Base-by-base conservation (phyloP, 805 yeast species). In the Isabelozyma rhagii region DNA sequence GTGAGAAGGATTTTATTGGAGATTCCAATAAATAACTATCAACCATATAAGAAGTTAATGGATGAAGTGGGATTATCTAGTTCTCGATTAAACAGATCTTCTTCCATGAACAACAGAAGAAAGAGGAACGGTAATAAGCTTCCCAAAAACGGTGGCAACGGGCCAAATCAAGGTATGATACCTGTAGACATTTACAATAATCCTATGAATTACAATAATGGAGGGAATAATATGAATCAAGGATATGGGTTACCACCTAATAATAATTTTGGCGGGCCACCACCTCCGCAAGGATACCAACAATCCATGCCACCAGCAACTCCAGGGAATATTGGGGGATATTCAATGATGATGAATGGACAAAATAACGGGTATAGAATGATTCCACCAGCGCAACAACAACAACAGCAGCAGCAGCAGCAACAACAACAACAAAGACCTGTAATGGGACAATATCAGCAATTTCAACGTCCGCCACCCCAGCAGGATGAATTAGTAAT, bases 1-100 rank as follows among this genome's bases (percentile, higher is more conserved):
- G 83, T 88, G 15, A 80, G 89, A 52, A 71, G 78, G 43, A 80
- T 84, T 6, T 70, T 92, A 50, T 68, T 83, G 41, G 87, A 85
- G 44, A 66, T 80, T 58, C 82, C 81, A 50, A 75, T 85, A 39
- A 58, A 73, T 43, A 71, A 78, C 28, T 73, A 69, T 46, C 96
- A 88, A 63, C 88, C 87, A 36, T 89, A 89, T 67, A 88, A 89
- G 62, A 83, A 96, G 55, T 74, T 94, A 50, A 80, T 92, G 79
- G 98, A 93, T 57, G 98, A 93, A 66, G 93, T 91, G 53, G 97
- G 97, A 3, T 71, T 92, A 39, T 64, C 75, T 8, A 65, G 63
- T 49, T 63, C 64, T 44, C 58, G 75, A 45, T 54, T 71, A 42
- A 63, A 63, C 45, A 56, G 74, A 44, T 54, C 66, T 9, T 27